Conservation (phyloP, 148 eudicot genomes). For the Amaranthus cruentus region DNA sequence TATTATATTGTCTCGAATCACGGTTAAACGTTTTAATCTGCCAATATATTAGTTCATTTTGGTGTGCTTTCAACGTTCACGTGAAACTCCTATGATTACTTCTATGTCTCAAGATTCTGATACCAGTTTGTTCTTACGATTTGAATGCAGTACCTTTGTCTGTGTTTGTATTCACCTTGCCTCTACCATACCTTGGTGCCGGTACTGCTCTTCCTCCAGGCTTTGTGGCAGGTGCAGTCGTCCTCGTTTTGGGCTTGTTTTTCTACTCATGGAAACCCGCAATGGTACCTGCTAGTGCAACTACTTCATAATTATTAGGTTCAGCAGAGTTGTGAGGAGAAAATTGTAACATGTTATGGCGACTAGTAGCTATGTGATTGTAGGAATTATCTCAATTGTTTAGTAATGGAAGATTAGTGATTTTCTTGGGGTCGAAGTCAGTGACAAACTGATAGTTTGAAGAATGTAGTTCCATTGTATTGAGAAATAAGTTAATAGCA, state of each 20-base stretch:
- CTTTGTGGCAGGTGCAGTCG: slow-evolving; percentile 58
- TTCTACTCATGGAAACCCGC: slow-evolving; percentile 59
- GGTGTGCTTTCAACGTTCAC: not conserved
- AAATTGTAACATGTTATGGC: not conserved
- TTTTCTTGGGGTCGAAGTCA: not conserved
- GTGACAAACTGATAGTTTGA: not conserved
- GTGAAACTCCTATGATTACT: not conserved
- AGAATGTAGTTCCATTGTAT: not conserved
- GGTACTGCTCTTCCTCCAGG: slow-evolving; percentile 85
- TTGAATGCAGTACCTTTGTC: slow-evolving; percentile 65
- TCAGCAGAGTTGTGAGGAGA: not conserved
- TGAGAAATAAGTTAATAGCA: not conserved
- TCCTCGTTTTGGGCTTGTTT: slow-evolving; percentile 72
- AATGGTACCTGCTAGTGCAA: slow-evolving; percentile 25
- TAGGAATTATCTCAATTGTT: not conserved
- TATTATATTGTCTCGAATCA: not conserved
- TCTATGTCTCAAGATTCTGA: not conserved
- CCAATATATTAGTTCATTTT: not conserved
- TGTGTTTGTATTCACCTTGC: slow-evolving; percentile 75
- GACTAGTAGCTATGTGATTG: slow-evolving; percentile 8
- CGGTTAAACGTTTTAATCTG: not conserved
- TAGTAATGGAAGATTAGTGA: not conserved
- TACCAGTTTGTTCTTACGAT: slow-evolving; percentile 6
- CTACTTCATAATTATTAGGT: slow-evolving; percentile 25
- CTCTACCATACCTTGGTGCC: slow-evolving; percentile 81